Evolutionary conservation across 139 green algal genomes (phyloP), one percentile per base, ranked within the genome.

Genomic region (Chlorella vulgaris): DNA sequence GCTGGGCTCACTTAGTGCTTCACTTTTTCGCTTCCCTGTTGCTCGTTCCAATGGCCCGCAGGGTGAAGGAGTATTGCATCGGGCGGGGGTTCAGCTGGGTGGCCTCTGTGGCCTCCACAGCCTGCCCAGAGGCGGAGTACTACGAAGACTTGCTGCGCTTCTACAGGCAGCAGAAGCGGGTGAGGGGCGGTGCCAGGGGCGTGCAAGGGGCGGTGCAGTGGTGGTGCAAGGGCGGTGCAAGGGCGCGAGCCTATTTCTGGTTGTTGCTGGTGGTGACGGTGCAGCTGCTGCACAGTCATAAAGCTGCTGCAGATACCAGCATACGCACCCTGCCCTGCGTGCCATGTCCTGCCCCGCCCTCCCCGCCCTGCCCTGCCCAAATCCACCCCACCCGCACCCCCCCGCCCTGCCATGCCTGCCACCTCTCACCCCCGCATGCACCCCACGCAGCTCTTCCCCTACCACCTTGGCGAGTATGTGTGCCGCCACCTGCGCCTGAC

Each of bases 391-490:
- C 47, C 10, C 15, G 47, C 13, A 15, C 47, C 47, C 47, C 13
- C 47, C 15, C 15, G 47, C 47, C 47, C 47, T n/a, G n/a, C n/a
- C n/a, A 58, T 24, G 47, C 47, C 47, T 58, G 47, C 47, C 47
- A 24, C 13, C 47, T 58, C 15, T 58, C 65, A 35, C 35, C 29
- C 1, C 4, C 65, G 10, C 38, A 28, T 22, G 21, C 24, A n/a
- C 29, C n/a, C 47, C 68, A 21, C 42, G 29, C 70, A 71, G 73
- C 76, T 79, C 19, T 98, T 96, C 81, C 95, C 95, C 3, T 98
- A 98, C 84, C 95, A 98, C 80, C 81, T 98, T 28, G 87, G 91
- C 4, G 88, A 93, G 35, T 96, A 96, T 69, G 81, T 97, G 7
- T 96, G 90, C 71, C 93, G 95, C 29, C 80, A 97, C n/a, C 74